Conservation (phyloP, 768 basidiomycete genomes). For the Butyriboletus loyo region DNA sequence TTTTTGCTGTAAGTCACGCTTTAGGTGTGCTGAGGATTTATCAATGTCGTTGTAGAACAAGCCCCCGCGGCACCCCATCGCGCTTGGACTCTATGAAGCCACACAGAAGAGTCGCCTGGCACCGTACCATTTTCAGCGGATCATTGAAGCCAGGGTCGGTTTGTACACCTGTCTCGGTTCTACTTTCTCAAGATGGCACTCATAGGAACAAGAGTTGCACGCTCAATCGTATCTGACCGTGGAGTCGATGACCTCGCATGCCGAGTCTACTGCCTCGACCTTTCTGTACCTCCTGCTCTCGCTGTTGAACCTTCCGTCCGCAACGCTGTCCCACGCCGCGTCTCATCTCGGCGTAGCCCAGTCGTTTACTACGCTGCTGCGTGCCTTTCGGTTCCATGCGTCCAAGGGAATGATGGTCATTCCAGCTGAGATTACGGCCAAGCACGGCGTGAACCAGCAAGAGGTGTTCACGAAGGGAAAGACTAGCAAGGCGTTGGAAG, state of each 20-base stretch:
- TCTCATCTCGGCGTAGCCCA: constrained; percentile 80
- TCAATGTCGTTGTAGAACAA: constrained; percentile 48
- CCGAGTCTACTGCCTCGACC: constrained; percentile 78
- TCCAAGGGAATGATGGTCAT: constrained; percentile 69
- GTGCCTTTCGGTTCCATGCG: constrained; percentile 76
- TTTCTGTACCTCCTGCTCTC: constrained; percentile 75
- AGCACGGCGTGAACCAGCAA: constrained; percentile 75
- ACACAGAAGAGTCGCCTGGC: constrained; percentile 50
- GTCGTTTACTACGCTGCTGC: constrained; percentile 66
- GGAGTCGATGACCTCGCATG: constrained; percentile 66
- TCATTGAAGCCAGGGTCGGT: constrained; percentile 80
- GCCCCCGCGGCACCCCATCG: constrained; percentile 79
- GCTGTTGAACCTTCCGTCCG: constrained; percentile 54
- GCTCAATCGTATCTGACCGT: constrained; percentile 63
- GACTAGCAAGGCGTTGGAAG: constrained; percentile 58
- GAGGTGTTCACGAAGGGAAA: constrained; percentile 63
- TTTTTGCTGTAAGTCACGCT: constrained; percentile 53
- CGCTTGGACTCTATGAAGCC: constrained; percentile 63
- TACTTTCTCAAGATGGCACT: constrained; percentile 21
- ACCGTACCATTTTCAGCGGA: constrained; percentile 75
- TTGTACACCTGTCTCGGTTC: not conserved
- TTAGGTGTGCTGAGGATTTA: constrained; percentile 2
- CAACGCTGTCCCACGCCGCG: constrained; percentile 66
- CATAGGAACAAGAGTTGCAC: constrained; percentile 64
- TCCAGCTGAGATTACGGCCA: constrained; percentile 79